Conservation (phyloP, 225 moss, liverwort and hornwort species). For the Marchantia paleacea region DNA sequence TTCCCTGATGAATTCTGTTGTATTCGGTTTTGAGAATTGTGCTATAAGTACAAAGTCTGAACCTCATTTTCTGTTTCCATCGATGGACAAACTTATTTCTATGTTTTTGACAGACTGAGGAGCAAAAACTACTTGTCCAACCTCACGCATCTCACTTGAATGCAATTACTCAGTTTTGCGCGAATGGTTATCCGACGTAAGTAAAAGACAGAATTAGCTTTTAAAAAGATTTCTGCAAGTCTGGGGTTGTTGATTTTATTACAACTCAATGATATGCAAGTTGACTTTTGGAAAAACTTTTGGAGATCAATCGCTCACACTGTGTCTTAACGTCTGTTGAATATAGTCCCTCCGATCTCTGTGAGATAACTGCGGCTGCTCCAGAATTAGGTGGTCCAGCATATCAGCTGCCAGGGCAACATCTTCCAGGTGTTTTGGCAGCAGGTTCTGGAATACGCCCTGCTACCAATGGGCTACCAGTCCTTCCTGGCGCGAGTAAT, state of each 20-base stretch:
- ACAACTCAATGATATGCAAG: neutral
- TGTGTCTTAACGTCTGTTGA: neutral
- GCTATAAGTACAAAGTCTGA: too few species aligned
- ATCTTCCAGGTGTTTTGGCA: conserved; percentile 45
- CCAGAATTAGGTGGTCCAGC: conserved; percentile 49
- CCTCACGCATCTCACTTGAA: conserved; percentile 64
- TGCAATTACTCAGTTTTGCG: conserved; percentile 51
- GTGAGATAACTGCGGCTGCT: conserved; percentile 55
- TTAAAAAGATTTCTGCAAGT: neutral
- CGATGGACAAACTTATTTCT: neutral
- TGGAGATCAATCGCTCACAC: neutral
- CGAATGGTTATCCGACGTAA: conserved; percentile 47
- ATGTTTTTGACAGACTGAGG: conserved; percentile 52
- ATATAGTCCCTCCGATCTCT: conserved; percentile 72
- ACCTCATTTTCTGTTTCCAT: too few species aligned
- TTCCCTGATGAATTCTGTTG: too few species aligned
- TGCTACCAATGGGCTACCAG: conserved; percentile 53
- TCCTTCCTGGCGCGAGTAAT: conserved; percentile 45
- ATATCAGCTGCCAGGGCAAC: conserved; percentile 52
- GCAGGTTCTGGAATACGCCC: conserved; percentile 52
- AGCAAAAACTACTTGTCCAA: conserved; percentile 48
- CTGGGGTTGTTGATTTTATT: neutral
- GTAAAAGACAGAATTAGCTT: conserved; percentile 1
- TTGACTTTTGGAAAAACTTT: neutral
- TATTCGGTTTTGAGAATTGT: too few species aligned